Evolutionary conservation across 306 rosid genomes (phyloP).

Genomic region (Spatholobus suberectus): DNA sequence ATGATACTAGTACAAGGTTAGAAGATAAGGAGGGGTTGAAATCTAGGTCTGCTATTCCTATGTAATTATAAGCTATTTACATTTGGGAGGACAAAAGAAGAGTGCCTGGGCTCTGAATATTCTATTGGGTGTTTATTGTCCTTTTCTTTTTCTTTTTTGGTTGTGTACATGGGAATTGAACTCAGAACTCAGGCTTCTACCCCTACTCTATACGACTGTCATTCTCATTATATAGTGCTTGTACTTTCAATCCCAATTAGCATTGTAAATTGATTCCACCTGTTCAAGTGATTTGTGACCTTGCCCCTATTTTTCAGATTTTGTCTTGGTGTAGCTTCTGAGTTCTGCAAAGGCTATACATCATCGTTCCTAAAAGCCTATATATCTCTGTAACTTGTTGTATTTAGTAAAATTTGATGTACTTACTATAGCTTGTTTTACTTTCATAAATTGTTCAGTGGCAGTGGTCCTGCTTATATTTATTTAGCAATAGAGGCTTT

Average conservation of each 20-base stretch:
- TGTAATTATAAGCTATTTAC: conserved; percentile 14
- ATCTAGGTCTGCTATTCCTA: background rate
- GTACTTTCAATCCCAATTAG: conserved; percentile 3
- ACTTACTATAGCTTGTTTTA: too few relatives aligned
- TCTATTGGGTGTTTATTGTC: conserved; percentile 7
- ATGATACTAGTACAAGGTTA: conserved; percentile 19
- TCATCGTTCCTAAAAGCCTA: background rate
- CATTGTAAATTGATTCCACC: background rate
- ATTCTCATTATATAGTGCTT: background rate
- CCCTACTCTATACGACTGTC: background rate
- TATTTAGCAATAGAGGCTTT: conserved; percentile 94
- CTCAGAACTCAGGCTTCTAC: conserved; percentile 21
- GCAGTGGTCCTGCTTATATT: conserved; percentile 95
- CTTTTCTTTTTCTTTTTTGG: background rate
- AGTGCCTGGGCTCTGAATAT: conserved; percentile 24
- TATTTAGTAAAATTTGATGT: conserved; percentile 23
- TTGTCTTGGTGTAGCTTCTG: conserved; percentile 3
- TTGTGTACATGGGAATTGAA: conserved; percentile 19
- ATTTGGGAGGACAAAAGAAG: conserved; percentile 20
- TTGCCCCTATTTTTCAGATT: background rate
- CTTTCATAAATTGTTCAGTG: conserved; percentile 68
- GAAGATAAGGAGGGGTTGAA: background rate
- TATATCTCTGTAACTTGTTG: background rate
- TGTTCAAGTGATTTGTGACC: conserved; percentile 21
- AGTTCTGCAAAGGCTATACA: background rate